A percentile compares a stretch with the other conserved stretches of the same genome.
Conservation (phyloP, 1,284 basidiomycete species). For the Earliella scabrosa region DNA sequence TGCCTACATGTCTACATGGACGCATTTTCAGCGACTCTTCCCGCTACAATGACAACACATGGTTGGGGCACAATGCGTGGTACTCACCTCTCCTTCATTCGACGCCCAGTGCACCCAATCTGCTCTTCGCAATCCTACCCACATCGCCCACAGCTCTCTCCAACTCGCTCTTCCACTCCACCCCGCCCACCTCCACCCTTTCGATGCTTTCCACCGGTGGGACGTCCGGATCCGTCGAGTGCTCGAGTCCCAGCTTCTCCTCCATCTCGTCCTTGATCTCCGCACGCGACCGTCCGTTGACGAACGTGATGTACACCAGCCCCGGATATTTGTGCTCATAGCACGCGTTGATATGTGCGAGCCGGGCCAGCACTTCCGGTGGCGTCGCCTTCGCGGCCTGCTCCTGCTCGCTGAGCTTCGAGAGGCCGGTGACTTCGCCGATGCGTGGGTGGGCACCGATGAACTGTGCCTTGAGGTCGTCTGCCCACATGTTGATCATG, state of each 20-base stretch:
- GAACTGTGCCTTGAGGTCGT: slow-evolving; percentile 66
- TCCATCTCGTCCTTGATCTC: slow-evolving; percentile 84
- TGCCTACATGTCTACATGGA: not conserved
- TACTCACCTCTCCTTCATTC: slow-evolving; percentile 21
- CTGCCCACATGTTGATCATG: slow-evolving; percentile 61
- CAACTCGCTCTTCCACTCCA: slow-evolving; percentile 55
- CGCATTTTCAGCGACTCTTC: not conserved
- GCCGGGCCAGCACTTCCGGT: slow-evolving; percentile 66
- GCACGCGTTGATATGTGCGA: slow-evolving; percentile 71
- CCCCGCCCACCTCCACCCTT: slow-evolving; percentile 46
- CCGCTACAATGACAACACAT: not conserved
- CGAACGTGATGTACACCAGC: slow-evolving; percentile 89
- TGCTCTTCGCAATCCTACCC: slow-evolving; percentile 74
- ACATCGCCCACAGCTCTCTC: slow-evolving; percentile 75
- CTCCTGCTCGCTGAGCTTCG: slow-evolving; percentile 75
- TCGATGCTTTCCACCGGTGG: slow-evolving; percentile 43
- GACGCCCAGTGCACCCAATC: slow-evolving; percentile 51
- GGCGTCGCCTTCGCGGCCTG: slow-evolving; percentile 67
- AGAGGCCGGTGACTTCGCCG: slow-evolving; percentile 78
- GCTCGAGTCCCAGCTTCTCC: slow-evolving; percentile 55
- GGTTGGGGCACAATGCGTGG: too few species aligned
- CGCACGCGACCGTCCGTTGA: slow-evolving; percentile 79
- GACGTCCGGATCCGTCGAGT: slow-evolving; percentile 48
- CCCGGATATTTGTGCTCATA: slow-evolving; percentile 80
- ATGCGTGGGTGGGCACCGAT: slow-evolving; percentile 88